phyloP scores from a whole-genome alignment of 1,284 basidiomycete genomes.

The Irpex lacteus region DNA sequence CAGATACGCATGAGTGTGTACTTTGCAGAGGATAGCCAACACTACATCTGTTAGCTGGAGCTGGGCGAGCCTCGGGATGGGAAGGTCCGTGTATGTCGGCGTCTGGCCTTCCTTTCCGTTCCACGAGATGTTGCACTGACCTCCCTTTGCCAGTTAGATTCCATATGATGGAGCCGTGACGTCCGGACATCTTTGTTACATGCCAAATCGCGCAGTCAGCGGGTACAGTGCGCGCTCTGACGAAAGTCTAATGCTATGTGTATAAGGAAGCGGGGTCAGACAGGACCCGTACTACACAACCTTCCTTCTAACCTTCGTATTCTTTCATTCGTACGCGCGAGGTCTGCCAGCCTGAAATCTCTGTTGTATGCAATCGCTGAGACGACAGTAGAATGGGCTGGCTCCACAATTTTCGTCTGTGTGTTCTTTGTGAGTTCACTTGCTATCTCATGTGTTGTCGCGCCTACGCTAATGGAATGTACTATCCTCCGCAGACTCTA shows the following conservation, averaged over 20 bases:
- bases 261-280: not conserved
- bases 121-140: not conserved
- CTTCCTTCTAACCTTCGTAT: not conserved
- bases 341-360: not conserved
- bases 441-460: not conserved
- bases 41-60: no score
- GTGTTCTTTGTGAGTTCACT: slow-evolving; percentile 7
- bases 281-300: not conserved
- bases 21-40: no score
- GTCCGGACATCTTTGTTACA: not conserved
- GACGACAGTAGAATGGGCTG: slow-evolving; percentile 4
- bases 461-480: not conserved
- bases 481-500: slow-evolving; percentile 1
- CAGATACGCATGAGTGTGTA: not conserved
- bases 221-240: slow-evolving; percentile 1
- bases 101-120: not conserved
- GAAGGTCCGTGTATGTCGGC: not conserved
- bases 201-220: not conserved
- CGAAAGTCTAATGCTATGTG: not conserved
- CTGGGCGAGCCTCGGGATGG: not conserved
- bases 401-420: slow-evolving; percentile 8
- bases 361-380: not conserved
- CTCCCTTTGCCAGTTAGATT: not conserved
- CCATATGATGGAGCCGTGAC: not conserved
- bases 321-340: not conserved